phyloP scores from a whole-genome alignment of 2,329 filamentous ascomycete genomes.

The Cladophialophora yegresii region DNA sequence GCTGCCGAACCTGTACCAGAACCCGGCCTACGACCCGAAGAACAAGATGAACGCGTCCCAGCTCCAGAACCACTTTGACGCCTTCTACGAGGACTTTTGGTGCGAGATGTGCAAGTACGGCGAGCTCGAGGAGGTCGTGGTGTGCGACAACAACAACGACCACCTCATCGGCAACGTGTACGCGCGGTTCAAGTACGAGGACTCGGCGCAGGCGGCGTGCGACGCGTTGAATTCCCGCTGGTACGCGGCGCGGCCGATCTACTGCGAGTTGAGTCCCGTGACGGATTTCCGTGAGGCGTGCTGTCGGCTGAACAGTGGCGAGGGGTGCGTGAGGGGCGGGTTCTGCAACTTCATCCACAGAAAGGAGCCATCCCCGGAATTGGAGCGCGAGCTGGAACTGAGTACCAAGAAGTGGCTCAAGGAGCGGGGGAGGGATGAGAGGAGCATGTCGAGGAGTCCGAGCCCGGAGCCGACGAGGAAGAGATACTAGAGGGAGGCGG shows the following conservation, averaged over 20 bases:
- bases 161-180: conserved; percentile 99
- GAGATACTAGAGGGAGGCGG: conserved; percentile 57
- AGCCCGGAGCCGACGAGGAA: conserved; percentile 80
- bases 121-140: conserved; percentile 94
- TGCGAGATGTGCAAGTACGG: conserved; percentile 99
- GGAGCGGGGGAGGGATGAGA: conserved; percentile 76
- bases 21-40: conserved; percentile 94
- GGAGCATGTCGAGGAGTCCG: conserved; percentile 78
- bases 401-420: conserved; percentile 96
- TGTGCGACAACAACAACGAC: conserved; percentile 99
- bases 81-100: conserved; percentile 99
- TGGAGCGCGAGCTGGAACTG: conserved; percentile 83
- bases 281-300: conserved; percentile 98
- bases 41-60: conserved; percentile 95
- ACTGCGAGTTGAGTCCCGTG: conserved; percentile 94
- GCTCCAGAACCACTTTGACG: conserved; percentile 98
- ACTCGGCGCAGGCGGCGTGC: conserved; percentile 88
- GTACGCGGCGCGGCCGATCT: conserved; percentile 96
- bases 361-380: conserved; percentile 86
- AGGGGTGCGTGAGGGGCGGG: conserved; percentile 91
- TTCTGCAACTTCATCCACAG: conserved; percentile 99
- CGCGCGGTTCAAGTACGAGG: conserved; percentile 99
- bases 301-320: conserved; percentile 88
- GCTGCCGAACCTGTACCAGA: conserved; percentile 98
- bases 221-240: conserved; percentile 91